Base-by-base conservation (phyloP, 2,329 filamentous ascomycete species). In the Talaromyces atroroseus region DNA sequence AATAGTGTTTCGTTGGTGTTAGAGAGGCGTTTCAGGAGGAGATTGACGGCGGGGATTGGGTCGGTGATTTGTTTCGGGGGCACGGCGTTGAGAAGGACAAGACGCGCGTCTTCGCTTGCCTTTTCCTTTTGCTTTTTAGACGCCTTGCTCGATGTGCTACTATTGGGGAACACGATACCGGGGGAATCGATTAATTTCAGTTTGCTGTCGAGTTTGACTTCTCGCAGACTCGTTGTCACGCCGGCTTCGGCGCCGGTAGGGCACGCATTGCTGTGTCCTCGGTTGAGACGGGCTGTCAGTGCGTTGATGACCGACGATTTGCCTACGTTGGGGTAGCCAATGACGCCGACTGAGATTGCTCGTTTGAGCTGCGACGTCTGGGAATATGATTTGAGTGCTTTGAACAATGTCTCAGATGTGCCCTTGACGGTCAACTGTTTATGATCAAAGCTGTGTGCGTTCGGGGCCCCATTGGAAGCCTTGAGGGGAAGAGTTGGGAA, bases 231-330 rank as follows among this genome's bases (percentile, higher is more conserved):
- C 45, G 91, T 96, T 5, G 92, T 96, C 40, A 96, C 90, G 54
- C 92, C 92, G 21, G 92, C 92, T 76, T 96, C 92, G 29, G 92
- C 91, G 59, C 92, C 92, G 1, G 89, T 88, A 1, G 92, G 92
- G 71, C 91, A 96, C 45, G 90, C 88, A 36, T 81, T 79, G 63
- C 81, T 77, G 46, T 76, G 76, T 38, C 82, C 83, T 62, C 80
- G 79, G 66, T 82, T 85, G 64, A 96, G 78, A 38, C 90, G 84
- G 38, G 88, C 85, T 20, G 90, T 87, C 56, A 96, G 84, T 16
- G 91, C 89, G 72, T 96, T 96, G 80, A 96, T 96, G 66, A 96
- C 90, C 51, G 91, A 96, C 26, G 90, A 95, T 78, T 96, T 96
- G 70, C 92, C 92, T 58, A 96, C 92, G 71, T 96, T 96, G 65